Evolutionary conservation across 2,329 filamentous ascomycete species (phyloP).

Genomic region (Mollisiaceae sp.): DNA sequence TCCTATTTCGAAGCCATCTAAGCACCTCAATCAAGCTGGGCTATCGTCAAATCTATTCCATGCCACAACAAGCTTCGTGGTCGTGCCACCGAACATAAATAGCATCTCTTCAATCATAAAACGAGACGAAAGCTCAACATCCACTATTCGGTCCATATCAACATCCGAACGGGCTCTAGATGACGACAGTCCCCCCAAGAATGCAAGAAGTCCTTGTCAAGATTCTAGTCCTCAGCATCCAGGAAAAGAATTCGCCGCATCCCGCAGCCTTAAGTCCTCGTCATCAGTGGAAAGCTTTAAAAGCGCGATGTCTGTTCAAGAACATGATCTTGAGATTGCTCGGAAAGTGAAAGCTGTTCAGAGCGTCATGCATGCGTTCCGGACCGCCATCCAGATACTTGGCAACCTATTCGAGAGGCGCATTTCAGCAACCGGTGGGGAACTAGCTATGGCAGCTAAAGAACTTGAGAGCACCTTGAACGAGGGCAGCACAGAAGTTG

Average conservation of each 20-base stretch:
- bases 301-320: constrained; percentile 25
- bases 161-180: not conserved
- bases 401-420: constrained; percentile 21
- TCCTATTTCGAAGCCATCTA: not conserved
- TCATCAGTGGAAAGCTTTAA: constrained; percentile 30
- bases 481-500: constrained; percentile 10
- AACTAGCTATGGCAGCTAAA: constrained; percentile 16
- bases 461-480: constrained; percentile 12
- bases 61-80: not conserved
- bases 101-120: not conserved
- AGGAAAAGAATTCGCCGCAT: not conserved
- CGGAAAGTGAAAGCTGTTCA: constrained; percentile 26
- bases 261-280: constrained; percentile 21
- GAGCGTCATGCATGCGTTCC: constrained; percentile 27
- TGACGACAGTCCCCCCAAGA: not conserved
- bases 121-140: not conserved
- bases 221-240: not conserved
- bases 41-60: not conserved
- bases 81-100: not conserved
- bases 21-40: not conserved
- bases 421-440: constrained; percentile 2
- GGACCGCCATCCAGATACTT: constrained; percentile 25
- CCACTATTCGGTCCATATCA: not conserved
- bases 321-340: constrained; percentile 13
- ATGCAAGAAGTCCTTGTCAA: not conserved